Base-by-base conservation (phyloP, 805 yeast genomes). In the Grigorovia humatica region DNA sequence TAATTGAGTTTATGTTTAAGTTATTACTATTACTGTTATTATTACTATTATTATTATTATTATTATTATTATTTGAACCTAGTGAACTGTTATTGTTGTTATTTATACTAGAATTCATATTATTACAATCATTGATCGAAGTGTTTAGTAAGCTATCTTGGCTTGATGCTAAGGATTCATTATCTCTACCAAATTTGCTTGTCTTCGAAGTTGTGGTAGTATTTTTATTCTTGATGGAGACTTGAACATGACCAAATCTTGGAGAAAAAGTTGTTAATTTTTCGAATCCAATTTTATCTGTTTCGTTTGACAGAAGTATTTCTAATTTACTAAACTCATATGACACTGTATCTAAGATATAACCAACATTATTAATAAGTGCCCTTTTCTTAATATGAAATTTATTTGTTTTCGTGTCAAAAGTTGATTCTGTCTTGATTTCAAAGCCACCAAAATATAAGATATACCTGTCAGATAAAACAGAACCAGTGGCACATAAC, bases 371-470 rank as follows among this genome's bases (percentile, higher is more conserved):
- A 60, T 79, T 82, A 51, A 82, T 57, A 6, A 64, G 64, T 1
- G 81, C 67, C 18, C 70, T 68, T 54, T 74, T 74, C 46, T 74
- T 70, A n/a, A 73, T 56, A 13, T 47, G 49, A 32, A 60, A 69
- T 59, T 54, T 70, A 48, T 75, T 76, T 52, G 51, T 63, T 4
- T 17, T 9, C 11, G 54, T 55, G 44, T 56, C 58, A 13, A 62
- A 56, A 12, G 54, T 50, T 11, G 69, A 62, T 19, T 70, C 66
- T 15, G 65, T 65, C n/a, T 73, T 71, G 4, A 60, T 53, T 59
- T 76, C 77, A 61, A 83, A 78, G 0, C 93, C 95, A 7, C 91
- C 95, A 59, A 78, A 83, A 54, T 75, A 74, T 56, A 83, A 74
- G n/a, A 80, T 72, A 56, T 82, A 81, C 41, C 79, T 65, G 18